A percentile compares a stretch with the other conserved stretches of the same genome.
These are phyloP conservation scores for Fomes fomentarius DNA, from an alignment of 1,284 basidiomycete species.

Conservation along the genomic window DNA sequence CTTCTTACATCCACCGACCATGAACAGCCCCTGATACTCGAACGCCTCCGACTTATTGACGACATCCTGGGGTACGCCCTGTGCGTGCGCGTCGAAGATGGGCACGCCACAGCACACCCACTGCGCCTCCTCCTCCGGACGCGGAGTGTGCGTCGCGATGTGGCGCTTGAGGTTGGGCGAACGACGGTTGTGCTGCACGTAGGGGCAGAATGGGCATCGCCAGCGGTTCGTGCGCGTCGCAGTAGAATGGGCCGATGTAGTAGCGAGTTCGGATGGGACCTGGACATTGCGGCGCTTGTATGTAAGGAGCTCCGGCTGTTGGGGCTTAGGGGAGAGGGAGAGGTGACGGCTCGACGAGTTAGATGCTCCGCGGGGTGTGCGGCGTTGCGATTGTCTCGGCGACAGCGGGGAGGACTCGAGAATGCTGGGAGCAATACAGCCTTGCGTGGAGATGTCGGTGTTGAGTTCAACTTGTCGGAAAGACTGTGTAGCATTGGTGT, in stretches of 20 bases:
- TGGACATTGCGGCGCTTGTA: not conserved
- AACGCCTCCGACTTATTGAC: not conserved
- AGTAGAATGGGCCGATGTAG: not conserved
- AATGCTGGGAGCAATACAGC: no score
- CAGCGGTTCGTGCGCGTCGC: not conserved
- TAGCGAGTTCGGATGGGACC: not conserved
- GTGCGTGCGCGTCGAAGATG: not conserved
- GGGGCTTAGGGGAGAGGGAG: not conserved
- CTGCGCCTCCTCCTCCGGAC: conserved; percentile 29
- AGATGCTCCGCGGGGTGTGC: no score
- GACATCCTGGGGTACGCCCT: not conserved
- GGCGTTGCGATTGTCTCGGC: no score
- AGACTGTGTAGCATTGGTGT: no score
- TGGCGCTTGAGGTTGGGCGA: conserved; percentile 59
- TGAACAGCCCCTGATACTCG: conserved; percentile 23
- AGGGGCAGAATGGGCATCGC: conserved; percentile 14
- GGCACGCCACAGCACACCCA: conserved; percentile 10
- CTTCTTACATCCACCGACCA: conserved; percentile 49
- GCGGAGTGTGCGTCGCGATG: conserved; percentile 52
- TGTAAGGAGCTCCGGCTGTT: not conserved
- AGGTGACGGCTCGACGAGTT: no score
- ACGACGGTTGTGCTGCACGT: conserved; percentile 43
- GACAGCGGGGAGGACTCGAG: no score
- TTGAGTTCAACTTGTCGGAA: no score
- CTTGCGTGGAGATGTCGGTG: no score